Conservation (phyloP, 371 early-diverging fungal genomes). For the Smittium culicis region DNA sequence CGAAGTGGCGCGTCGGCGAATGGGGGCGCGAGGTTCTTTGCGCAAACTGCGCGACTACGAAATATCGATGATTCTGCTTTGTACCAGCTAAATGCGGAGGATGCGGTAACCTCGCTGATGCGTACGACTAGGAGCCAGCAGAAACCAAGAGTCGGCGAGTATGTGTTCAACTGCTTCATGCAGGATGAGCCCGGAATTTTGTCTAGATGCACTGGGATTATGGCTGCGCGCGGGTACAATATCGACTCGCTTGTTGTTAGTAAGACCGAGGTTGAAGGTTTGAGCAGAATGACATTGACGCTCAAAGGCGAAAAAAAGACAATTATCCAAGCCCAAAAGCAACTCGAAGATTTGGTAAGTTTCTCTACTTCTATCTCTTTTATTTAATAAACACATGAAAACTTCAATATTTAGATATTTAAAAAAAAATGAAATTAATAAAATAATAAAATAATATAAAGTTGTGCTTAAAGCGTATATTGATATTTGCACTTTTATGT, state of each 20-base stretch:
- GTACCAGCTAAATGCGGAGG: too few species aligned
- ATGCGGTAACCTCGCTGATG: slow-evolving; percentile 79
- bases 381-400: not conserved
- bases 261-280: slow-evolving; percentile 83
- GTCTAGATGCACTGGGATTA: slow-evolving; percentile 74
- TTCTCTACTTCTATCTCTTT: not conserved
- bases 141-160: slow-evolving; percentile 40
- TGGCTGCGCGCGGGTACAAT: slow-evolving; percentile 93
- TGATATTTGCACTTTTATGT: not conserved
- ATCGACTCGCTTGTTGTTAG: slow-evolving; percentile 91
- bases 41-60: too few species aligned
- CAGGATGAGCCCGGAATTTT: slow-evolving; percentile 93
- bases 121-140: slow-evolving; percentile 69
- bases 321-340: slow-evolving; percentile 83
- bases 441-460: too few species aligned
- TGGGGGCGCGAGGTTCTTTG: too few species aligned
- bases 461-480: too few species aligned
- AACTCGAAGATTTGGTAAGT: slow-evolving; percentile 69
- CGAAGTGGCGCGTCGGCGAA: too few species aligned
- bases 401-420: too few species aligned
- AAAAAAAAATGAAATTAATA: too few species aligned
- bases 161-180: slow-evolving; percentile 84
- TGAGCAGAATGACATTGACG: slow-evolving; percentile 89
- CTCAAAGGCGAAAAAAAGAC: slow-evolving; percentile 68
- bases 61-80: too few species aligned